A percentile compares a stretch with the other conserved stretches of the same genome.
These are phyloP conservation scores for Glaciozyma antarctica DNA, from an alignment of 768 basidiomycete species.

Conservation along the genomic window DNA sequence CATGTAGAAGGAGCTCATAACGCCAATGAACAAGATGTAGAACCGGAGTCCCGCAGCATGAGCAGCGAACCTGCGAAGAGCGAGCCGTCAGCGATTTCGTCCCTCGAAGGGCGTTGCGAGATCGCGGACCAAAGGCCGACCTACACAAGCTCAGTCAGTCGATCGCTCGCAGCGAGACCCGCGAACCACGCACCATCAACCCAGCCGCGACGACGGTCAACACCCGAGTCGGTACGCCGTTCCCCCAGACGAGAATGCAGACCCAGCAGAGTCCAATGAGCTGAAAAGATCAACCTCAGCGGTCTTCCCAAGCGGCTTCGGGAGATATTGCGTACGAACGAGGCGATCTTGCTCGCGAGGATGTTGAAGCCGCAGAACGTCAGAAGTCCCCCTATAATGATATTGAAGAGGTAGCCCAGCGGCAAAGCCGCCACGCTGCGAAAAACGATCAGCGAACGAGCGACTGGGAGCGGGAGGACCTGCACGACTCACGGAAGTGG, in stretches of 20 bases:
- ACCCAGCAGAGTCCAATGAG: slow-evolving; percentile 20
- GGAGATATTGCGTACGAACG: slow-evolving; percentile 7
- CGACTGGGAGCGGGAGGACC: not conserved
- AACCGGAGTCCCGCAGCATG: slow-evolving; percentile 24
- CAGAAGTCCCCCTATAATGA: slow-evolving; percentile 23
- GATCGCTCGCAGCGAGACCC: not conserved
- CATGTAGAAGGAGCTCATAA: slow-evolving; percentile 30
- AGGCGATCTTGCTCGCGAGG: slow-evolving; percentile 31
- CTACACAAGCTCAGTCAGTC: not conserved
- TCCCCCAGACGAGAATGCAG: slow-evolving; percentile 15
- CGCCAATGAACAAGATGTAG: slow-evolving; percentile 31
- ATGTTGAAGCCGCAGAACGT: slow-evolving; percentile 32
- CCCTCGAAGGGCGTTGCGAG: too few relatives aligned
- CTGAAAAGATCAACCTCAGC: not conserved
- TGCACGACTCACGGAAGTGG: slow-evolving; percentile 14
- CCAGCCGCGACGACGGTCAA: slow-evolving; percentile 11
- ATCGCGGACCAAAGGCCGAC: not conserved
- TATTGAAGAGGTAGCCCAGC: slow-evolving; percentile 18
- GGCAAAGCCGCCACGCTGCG: slow-evolving; percentile 5
- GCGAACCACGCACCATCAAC: slow-evolving; percentile 12
- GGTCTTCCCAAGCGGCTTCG: too few relatives aligned
- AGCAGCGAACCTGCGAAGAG: slow-evolving; percentile 25
- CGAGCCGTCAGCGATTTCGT: not conserved
- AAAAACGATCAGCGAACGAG: not conserved
- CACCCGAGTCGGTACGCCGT: not conserved